Evolutionary conservation across 129 eudicot species (phyloP), one percentile per base, ranked within the genome.

Genomic region (Calendula officinalis): DNA sequence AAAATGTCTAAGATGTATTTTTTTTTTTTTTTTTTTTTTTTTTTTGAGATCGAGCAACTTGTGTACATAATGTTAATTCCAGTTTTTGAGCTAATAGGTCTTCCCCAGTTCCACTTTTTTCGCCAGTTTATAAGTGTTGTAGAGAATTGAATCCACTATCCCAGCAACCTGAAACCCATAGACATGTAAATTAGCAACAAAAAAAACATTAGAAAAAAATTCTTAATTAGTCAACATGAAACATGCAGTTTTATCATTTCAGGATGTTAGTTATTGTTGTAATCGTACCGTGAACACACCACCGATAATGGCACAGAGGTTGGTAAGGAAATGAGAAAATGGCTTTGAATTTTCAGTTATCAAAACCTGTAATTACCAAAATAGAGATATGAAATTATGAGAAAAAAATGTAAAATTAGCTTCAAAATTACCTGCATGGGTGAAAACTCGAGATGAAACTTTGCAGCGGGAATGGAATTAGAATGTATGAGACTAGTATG

Each of bases 301-400:
- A 42, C 97, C 97, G n/a, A 87, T 87, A 44, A 90, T 90, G 61
- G 97, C 95, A 68, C 97, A 90, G 9, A 90, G 82, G 72, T 84
- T 90, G 30, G 97, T 90, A 62, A 90, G 61, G 66, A 90, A 87
- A 76, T 90, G 95, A 1, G 95, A 63, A 71, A 87, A 84, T 8
- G 86, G 86, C 62, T 84, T 90, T 3, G 75, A 9, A 5, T 78
- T 76, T 68, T 86, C 90, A 37, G 86, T 80, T 33, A 90, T 75
- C 46, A 87, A 47, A 44, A 90, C 95, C 97, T 90, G 80, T 40
- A 22, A 22, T 22, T 7, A 14, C 27, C 48, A 49, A 6, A 60
- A 39, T 15, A 27, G 60, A 64, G 5, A 56, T 27, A 47, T 72
- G 27, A 48, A 13, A 8, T 14, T 46, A 8, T 56, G 52, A 14